Evolutionary conservation across 1,284 basidiomycete species (phyloP), one percentile per base, ranked within the genome.

Genomic region (Chondrostereum purpureum): DNA sequence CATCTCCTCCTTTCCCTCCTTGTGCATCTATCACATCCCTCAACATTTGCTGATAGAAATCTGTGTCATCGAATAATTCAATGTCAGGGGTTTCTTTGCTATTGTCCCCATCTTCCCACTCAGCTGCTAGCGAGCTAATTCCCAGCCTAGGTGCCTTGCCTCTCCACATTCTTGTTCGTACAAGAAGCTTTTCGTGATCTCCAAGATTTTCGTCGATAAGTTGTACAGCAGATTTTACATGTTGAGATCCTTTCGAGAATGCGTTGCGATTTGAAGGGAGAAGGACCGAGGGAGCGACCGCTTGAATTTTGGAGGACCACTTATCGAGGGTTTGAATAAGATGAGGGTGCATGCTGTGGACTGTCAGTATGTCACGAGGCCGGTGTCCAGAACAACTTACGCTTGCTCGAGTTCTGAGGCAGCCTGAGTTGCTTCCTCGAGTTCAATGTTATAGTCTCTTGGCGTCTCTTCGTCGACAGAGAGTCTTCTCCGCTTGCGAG

Each of bases 301-400:
- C 88, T 57, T 93, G 88, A 39, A 96, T 88, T 67, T 96, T 97
- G 24, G 84, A 75, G 5, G 88, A 92, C 93, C 93, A 97, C 66
- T 96, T 96, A 40, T 75, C 68, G 14, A 97, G 73, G 1, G 88
- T 91, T 46, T 81, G 78, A 33, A 91, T 62, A 12, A 89, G 69
- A 53, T 83, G 69, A 1, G 79, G 72, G 56, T 91, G 88, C 44
- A 78, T 77, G 31, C 80, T 84, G 43, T 55, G 42, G n/a, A 44
- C 22, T 42, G 23, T 46, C 31, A 43, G 42, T 37, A 34, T 42
- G 21, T 35, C 42, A n/a, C n/a, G n/a, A n/a, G n/a, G n/a, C n/a
- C n/a, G n/a, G n/a, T n/a, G 3, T 10, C 20, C 10, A 38, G 13
- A 21, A 40, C 42, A 18, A 66, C 78, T 52, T 63, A 86, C 83